Base-by-base conservation (phyloP, 2,329 filamentous ascomycete genomes). In the Aspergillus sp. region DNA sequence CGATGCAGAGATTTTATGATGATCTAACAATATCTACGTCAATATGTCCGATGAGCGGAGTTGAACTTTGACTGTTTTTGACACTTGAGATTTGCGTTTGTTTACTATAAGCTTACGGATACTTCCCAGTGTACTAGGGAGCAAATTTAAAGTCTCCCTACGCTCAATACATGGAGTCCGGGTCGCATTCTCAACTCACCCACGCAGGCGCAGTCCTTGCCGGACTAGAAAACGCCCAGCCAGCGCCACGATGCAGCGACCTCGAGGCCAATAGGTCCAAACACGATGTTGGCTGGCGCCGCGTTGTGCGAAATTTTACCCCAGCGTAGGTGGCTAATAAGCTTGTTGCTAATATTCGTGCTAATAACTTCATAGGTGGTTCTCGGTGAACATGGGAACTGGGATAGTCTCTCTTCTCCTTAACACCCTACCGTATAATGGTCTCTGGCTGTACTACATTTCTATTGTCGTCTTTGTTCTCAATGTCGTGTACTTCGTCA, bases 321-420 rank as follows among this genome's bases (percentile, higher is more conserved):
- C 71, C 72, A 10, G 89, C 69, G 60, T 78, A 36, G 12, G 54
- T 56, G 0, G 5, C 9, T 29, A 10, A 26, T 22, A n/a, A 14
- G 3, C 11, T 52, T 52, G 55, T 55, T 49, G 9, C 5, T 7
- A 6, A n/a, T 16, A 11, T 39, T 10, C 2, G 51, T 5, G 2
- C 47, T 55, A 22, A 55, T 29, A 12, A 36, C 4, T 29, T 50
- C 6, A 3, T 20, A 74, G 73, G 58, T 75, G 73, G 74, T 75
- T 75, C 55, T 69, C 69, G 2, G 70, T 72, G 12, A 75, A 66
- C 20, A 76, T 76, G 74, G 73, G 73, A 20, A 76, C 74, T 2
- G 74, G 73, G 1, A 74, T 75, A 22, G 71, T 73, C 2, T 74
- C 73, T 5, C 72, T 75, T 18, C 65, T 76, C 3, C 66, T 75